Conservation (phyloP, 2,329 filamentous ascomycete genomes). For the Exophiala aquamarina region DNA sequence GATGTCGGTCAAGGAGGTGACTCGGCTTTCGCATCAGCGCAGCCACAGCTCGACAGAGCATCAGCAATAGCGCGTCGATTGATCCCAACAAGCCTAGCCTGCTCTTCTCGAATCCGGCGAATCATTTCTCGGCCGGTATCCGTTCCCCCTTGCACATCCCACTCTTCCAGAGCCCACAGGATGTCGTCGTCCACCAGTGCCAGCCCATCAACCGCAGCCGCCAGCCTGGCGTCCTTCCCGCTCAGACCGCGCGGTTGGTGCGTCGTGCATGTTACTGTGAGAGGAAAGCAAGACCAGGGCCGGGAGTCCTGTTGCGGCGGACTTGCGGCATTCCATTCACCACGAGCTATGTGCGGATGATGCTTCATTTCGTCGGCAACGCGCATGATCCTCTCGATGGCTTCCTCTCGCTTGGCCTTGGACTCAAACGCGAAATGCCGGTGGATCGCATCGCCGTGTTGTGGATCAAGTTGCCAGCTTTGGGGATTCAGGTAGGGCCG, state of each 20-base stretch:
- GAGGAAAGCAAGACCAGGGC: background rate
- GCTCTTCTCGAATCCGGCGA: conserved; percentile 5
- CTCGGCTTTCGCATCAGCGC: background rate
- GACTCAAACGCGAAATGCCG: conserved; percentile 18
- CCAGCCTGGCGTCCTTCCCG: conserved; percentile 25
- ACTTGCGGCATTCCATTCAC: no score
- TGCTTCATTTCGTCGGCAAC: conserved; percentile 24
- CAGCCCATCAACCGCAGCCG: conserved; percentile 18
- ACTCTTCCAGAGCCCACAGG: no score
- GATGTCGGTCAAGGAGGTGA: no score
- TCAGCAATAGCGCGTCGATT: conserved; percentile 16
- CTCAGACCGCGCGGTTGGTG: conserved; percentile 27
- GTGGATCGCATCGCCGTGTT: conserved; percentile 23
- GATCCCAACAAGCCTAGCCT: conserved; percentile 6
- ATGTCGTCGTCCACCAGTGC: background rate
- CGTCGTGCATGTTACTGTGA: conserved; percentile 29
- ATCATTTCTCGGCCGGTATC: background rate
- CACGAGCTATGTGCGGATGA: conserved; percentile 25
- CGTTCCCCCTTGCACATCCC: no score
- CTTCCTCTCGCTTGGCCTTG: conserved; percentile 7
- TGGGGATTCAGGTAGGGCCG: conserved; percentile 10
- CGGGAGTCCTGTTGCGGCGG: no score
- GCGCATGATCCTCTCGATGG: conserved; percentile 14
- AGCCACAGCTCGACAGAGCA: conserved; percentile 17
- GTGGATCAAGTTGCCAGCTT: conserved; percentile 24